Percentiles rank a stretch among this genome's conserved stretches.
Evolutionary conservation across 495 filamentous ascomycete species (phyloP).

Genomic region (Alectoria sarmentosa): DNA sequence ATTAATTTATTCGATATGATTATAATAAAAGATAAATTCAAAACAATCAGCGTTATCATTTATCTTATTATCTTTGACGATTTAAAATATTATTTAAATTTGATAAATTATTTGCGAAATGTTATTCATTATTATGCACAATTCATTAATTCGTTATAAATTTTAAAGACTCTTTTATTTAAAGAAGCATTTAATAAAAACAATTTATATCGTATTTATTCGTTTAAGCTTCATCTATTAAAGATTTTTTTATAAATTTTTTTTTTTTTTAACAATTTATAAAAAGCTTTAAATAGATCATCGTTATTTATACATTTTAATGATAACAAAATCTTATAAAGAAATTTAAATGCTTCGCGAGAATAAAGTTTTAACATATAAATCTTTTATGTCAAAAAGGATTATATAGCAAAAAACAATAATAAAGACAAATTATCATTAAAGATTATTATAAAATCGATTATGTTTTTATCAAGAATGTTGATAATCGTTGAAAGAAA

Average conservation of each 20-base stretch:
- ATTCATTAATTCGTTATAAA: constrained; percentile 2
- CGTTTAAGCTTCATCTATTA: background rate
- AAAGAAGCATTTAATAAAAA: background rate
- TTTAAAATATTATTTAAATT: constrained; percentile 17
- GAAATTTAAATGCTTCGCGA: constrained; percentile 15
- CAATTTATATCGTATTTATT: background rate
- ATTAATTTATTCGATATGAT: background rate
- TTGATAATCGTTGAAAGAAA: background rate
- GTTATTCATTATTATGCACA: constrained; percentile 13
- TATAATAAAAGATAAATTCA: background rate
- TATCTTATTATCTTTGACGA: background rate
- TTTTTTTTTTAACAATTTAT: background rate
- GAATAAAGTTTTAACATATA: background rate
- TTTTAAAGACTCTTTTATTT: constrained; percentile 6
- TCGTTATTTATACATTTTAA: constrained; percentile 6
- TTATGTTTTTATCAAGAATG: background rate
- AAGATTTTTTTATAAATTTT: background rate
- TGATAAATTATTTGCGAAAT: constrained; percentile 14
- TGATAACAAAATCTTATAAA: background rate
- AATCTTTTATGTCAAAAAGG: background rate
- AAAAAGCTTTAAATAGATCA: background rate
- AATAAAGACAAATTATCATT: background rate
- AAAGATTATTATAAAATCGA: background rate
- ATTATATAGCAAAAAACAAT: too few species aligned
- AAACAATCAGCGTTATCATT: background rate